phyloP scores from a whole-genome alignment of 306 rosid species.

The Ormosia semicastrata region DNA sequence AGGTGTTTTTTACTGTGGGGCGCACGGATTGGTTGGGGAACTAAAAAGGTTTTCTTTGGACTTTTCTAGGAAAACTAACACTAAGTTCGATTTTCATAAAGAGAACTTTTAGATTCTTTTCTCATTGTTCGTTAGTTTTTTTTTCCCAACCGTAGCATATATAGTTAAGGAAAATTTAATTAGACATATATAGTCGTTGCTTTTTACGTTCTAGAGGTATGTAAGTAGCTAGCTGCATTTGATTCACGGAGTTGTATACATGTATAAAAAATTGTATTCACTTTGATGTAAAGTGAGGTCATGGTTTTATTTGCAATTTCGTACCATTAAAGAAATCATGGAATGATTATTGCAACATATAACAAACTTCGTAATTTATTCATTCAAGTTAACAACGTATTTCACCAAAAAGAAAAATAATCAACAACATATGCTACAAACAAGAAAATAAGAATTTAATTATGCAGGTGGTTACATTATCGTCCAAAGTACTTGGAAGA shows the following conservation, averaged over 20 bases:
- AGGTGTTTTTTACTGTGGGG: slow-evolving; percentile 94
- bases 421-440: no score
- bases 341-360: not conserved
- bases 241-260: not conserved
- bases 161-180: slow-evolving; percentile 12
- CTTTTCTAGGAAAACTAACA: slow-evolving; percentile 73
- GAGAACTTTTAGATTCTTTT: slow-evolving; percentile 59
- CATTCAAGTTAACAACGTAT: not conserved
- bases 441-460: no score
- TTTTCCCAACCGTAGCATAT: slow-evolving; percentile 23
- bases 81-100: slow-evolving; percentile 87
- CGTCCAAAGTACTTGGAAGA: no score
- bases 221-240: slow-evolving; percentile 5
- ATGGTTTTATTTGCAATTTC: not conserved
- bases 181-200: slow-evolving; percentile 3
- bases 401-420: not conserved
- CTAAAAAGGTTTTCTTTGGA: slow-evolving; percentile 65
- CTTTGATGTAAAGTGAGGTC: not conserved
- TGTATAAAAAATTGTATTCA: slow-evolving; percentile 12
- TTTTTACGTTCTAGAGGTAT: not conserved
- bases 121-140: not conserved
- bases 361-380: not conserved
- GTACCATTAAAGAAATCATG: not conserved
- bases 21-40: slow-evolving; percentile 64
- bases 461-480: no score